Evolutionary conservation across 1,139 yeast species (phyloP).

Genomic region (Hansenula sp.): DNA sequence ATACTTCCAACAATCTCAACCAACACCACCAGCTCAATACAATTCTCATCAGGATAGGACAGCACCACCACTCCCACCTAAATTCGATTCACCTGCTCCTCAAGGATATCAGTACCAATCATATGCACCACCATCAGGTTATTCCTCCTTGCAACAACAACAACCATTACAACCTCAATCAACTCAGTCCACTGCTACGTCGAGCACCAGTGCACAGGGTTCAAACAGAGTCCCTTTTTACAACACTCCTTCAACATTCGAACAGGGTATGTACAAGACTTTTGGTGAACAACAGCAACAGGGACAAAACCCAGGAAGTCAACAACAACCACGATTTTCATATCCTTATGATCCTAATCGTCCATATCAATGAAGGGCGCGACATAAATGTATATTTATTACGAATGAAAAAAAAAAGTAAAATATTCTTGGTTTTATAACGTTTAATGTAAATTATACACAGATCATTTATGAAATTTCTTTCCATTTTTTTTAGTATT

Average conservation of each 20-base stretch:
- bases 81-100: constrained; percentile 6
- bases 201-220: no score
- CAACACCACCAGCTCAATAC: not conserved
- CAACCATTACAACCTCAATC: no score
- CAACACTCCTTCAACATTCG: constrained; percentile 41
- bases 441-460: no score
- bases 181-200: no score
- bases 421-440: no score
- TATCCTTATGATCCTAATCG: constrained; percentile 17
- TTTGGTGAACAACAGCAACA: constrained; percentile 4
- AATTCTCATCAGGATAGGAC: not conserved
- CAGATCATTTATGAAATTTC: not conserved
- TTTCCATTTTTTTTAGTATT: constrained; percentile 1
- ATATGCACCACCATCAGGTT: constrained; percentile 2
- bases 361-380: constrained; percentile 7
- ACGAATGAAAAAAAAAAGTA: no score
- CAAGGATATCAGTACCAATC: constrained; percentile 14
- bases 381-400: no score
- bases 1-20: constrained; percentile 7
- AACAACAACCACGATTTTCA: constrained; percentile 8
- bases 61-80: constrained; percentile 12
- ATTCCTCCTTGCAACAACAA: constrained; percentile 9
- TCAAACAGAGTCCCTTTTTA: constrained; percentile 21
- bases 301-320: no score
- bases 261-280: constrained; percentile 36